Base-by-base conservation (phyloP, 768 basidiomycete genomes). In the Hygrocybe punicea region DNA sequence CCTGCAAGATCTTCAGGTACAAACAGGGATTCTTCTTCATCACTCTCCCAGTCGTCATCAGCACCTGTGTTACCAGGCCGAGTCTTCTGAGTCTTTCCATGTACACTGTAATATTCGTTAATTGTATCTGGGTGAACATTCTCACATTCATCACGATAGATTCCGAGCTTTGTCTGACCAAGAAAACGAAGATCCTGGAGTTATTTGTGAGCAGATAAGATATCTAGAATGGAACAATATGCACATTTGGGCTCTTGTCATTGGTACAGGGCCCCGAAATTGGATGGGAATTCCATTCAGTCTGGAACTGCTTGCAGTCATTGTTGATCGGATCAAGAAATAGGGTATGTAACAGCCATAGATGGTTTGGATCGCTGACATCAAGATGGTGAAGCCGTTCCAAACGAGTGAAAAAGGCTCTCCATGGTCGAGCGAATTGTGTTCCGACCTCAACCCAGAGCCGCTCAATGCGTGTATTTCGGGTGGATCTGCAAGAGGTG, bases 361-460 rank as follows among this genome's bases (percentile, higher is more conserved):
- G 58, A 56, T 79, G 76, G 4, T 39, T 3, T 1, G 62, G 52
- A 6, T 72, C 53, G 0, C 44, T 42, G 0, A 47, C 1, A 46
- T 79, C 58, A 0, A 79, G 69, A 1, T 46, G 10, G 40, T 78
- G 72, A 1, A 67, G 49, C 1, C 60, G 46, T 42, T 76, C 74
- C 0, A 78, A 67, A 0, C 61, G 56, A 0, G 24, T 54, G 51
- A 79, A 79, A 55, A 78, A 78, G 1, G 66, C 72, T 8, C 63
- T 45, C 78, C 78, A 79, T 10, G 17, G 2, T 2, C 66, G 61
- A 1, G 60, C 67, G 64, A 79, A 76, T 8, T 75, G 64, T 0
- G 58, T 24, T 0, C 74, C 73, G 33, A 73, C 64, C 51, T 79
- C 73, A 8, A 75, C 73, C 78, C 78, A 79, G 0, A 79, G 57